Base-by-base conservation (phyloP, 768 basidiomycete species). In the Tricholoma flavovirens region DNA sequence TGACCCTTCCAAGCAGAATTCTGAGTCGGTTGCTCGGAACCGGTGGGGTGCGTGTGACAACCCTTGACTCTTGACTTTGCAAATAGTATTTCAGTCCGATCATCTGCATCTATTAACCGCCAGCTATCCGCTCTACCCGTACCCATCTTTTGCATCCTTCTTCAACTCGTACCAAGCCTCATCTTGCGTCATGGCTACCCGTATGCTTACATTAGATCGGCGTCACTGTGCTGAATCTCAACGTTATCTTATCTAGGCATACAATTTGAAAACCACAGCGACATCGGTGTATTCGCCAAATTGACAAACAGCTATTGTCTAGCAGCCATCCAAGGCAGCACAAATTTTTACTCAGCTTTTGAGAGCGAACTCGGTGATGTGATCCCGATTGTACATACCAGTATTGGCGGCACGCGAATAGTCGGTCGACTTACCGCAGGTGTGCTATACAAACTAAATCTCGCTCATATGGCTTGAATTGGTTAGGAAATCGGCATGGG, bases 261-360 rank as follows among this genome's bases (percentile, higher is more conserved):
- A 61, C 90, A 93, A 77, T 95, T 93, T 69, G 92, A 95, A 77
- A 95, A 94, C 76, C 88, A 83, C 76, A 88, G 86, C 74, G 94
- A 98, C 67, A 83, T 99, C 65, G 96, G 96, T 65, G 96, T 99
- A 43, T 99, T 98, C 75, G 79, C 93, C 66, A 97, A 97, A 75
- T 82, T 98, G 67, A 98, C 96, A 67, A 98, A 99, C 80, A 90
- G 87, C 67, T 99, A 97, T 82, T 98, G 96, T 75, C 85, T 99
- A 49, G 84, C 83, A 65, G 93, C 94, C 60, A 83, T 98, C 68
- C 88, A 93, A 70, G 90, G 95, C 71, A 90, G 93, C 73, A 87
- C 93, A 61, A 98, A 98, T 75, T 99, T 99, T 67, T 96, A 95
- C 80, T 97, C 94, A 22, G 88, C 93, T 14, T 98, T 98, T 70